phyloP scores from a whole-genome alignment of 805 yeast species.

The Candida broadrunensis region DNA sequence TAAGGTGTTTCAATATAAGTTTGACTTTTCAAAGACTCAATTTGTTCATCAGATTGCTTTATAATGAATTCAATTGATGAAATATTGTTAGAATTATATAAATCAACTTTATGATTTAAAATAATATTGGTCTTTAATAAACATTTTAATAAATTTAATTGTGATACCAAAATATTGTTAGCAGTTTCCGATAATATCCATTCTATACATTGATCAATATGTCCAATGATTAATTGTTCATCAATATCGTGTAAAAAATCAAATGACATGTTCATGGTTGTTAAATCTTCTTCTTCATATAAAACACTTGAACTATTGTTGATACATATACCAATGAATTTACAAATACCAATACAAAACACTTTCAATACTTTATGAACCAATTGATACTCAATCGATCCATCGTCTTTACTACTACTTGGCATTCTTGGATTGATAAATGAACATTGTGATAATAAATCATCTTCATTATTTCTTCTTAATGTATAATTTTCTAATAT shows the following conservation, averaged over 20 bases:
- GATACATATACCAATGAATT: conserved; percentile 48
- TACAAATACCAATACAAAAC: conserved; percentile 51
- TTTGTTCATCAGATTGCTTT: neutral
- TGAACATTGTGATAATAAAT: conserved; percentile 5
- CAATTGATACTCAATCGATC: conserved; percentile 18
- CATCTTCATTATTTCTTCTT: neutral
- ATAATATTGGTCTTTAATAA: conserved; percentile 24
- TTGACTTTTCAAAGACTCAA: neutral
- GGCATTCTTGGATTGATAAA: conserved; percentile 10
- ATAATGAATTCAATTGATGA: neutral
- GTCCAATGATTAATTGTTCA: conserved; percentile 17
- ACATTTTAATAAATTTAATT: conserved; percentile 23
- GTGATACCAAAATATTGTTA: conserved; percentile 8
- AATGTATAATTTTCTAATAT: conserved; percentile 40
- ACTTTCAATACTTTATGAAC: conserved; percentile 52
- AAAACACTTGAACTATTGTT: conserved; percentile 56
- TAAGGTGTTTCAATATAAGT: conserved; percentile 8
- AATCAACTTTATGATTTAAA: conserved; percentile 3
- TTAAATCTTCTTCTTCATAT: conserved; percentile 74
- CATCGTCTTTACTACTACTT: neutral
- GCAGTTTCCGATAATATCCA: conserved; percentile 20
- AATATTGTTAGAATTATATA: neutral
- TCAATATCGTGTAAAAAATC: conserved; percentile 23
- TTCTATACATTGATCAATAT: conserved; percentile 29
- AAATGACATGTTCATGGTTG: conserved; percentile 59